Evolutionary conservation across 768 basidiomycete genomes (phyloP).

Genomic region (Mycena alexandri): DNA sequence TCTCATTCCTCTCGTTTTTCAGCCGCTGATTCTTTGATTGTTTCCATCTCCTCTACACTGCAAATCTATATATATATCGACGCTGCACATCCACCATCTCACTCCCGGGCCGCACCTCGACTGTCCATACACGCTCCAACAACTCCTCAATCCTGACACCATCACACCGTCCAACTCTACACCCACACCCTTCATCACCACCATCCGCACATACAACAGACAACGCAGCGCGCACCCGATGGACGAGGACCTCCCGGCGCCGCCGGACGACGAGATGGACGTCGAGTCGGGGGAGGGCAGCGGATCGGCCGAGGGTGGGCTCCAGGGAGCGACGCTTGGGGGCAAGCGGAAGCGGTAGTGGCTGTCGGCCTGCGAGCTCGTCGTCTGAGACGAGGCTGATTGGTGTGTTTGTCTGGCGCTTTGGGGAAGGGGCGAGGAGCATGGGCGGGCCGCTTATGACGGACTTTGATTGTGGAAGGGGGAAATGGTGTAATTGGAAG

Average conservation of each 20-base stretch:
- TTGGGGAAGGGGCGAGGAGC: no score
- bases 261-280: conserved; percentile 30
- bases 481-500: no score
- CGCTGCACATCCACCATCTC: neutral
- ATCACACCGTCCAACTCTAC: no score
- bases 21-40: conserved; percentile 13
- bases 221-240: conserved; percentile 9
- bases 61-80: neutral
- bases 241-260: conserved; percentile 18
- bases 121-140: no score
- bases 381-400: no score
- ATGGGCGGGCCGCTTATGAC: no score
- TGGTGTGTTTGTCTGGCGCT: no score
- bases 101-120: no score
- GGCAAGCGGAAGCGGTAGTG: conserved; percentile 28
- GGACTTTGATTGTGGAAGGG: no score
- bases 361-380: neutral
- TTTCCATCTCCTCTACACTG: neutral
- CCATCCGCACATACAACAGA: neutral
- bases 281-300: conserved; percentile 27
- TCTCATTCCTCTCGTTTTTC: conserved; percentile 3
- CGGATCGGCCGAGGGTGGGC: conserved; percentile 3
- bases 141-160: no score
- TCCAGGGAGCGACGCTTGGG: conserved; percentile 12
- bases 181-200: neutral